Conservation (phyloP, 2,329 filamentous ascomycete species). For the Talaromyces sp. region DNA sequence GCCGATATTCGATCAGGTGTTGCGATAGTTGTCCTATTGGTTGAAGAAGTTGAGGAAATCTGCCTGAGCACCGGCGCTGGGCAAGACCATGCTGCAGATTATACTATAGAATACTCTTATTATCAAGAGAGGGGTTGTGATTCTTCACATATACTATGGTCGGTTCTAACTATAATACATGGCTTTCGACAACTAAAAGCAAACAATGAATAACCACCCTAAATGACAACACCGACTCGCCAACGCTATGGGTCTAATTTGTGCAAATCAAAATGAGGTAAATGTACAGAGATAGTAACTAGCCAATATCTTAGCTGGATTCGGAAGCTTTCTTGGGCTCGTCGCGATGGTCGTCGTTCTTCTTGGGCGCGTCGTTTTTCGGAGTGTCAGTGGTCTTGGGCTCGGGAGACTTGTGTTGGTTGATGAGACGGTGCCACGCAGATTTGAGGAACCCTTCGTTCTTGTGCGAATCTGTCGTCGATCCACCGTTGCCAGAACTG, state of each 20-base stretch:
- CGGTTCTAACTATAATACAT: conserved; percentile 7
- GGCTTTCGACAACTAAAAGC: neutral
- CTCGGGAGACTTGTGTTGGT: conserved; percentile 49
- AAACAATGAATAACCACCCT: conserved; percentile 14
- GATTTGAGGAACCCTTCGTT: conserved; percentile 89
- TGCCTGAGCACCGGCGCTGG: conserved; percentile 1
- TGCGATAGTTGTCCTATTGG: conserved; percentile 6
- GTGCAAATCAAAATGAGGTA: conserved; percentile 13
- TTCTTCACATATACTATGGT: conserved; percentile 7
- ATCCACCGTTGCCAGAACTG: conserved; percentile 20
- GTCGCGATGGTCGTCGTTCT: conserved; percentile 24
- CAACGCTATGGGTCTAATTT: conserved; percentile 24
- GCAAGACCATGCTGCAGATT: neutral
- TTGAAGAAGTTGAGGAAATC: neutral
- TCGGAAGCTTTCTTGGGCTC: conserved; percentile 41
- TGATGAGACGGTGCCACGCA: conserved; percentile 89
- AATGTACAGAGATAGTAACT: conserved; percentile 3
- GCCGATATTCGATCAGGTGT: neutral
- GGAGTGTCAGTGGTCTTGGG: conserved; percentile 32
- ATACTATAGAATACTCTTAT: neutral
- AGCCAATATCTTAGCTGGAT: conserved; percentile 29
- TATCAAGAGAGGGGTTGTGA: conserved; percentile 2
- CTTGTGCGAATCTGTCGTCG: conserved; percentile 57
- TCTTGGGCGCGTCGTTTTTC: conserved; percentile 22
- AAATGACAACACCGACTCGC: conserved; percentile 21